Percentiles rank a stretch among this genome's conserved stretches.
These are phyloP conservation scores for Fusarium pseudocircinatum DNA, from an alignment of 2,329 filamentous ascomycete genomes.

Conservation along the genomic window DNA sequence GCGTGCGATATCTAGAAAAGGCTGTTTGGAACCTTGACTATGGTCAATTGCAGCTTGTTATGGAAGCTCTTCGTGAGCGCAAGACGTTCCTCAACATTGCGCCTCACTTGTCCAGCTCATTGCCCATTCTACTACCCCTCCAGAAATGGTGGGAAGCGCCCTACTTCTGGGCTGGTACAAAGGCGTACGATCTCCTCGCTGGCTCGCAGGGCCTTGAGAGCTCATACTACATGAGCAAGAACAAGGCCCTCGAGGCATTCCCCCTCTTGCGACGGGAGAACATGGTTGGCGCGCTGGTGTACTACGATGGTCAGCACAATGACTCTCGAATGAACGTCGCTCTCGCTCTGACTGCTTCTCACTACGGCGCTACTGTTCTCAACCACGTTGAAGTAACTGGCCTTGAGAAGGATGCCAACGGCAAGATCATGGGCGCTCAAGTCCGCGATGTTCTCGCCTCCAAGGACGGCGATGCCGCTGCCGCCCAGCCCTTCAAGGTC, in stretches of 20 bases:
- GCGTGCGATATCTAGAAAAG: conserved; percentile 87
- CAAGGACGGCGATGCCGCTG: conserved; percentile 66
- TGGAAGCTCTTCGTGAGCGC: conserved; percentile 82
- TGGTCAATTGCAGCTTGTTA: conserved; percentile 82
- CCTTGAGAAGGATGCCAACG: conserved; percentile 75
- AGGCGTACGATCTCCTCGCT: conserved; percentile 83
- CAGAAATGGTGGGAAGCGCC: conserved; percentile 87
- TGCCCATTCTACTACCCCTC: conserved; percentile 85
- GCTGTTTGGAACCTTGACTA: conserved; percentile 88
- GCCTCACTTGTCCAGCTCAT: conserved; percentile 81
- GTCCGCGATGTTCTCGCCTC: conserved; percentile 67
- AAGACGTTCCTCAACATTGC: conserved; percentile 86
- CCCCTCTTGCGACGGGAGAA: conserved; percentile 80
- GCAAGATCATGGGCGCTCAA: conserved; percentile 74
- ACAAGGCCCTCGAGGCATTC: conserved; percentile 80
- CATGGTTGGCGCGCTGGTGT: conserved; percentile 81
- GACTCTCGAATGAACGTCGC: conserved; percentile 90
- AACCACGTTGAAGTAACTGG: conserved; percentile 84
- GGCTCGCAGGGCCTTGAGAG: conserved; percentile 84
- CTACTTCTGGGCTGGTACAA: conserved; percentile 76
- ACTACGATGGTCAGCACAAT: conserved; percentile 89
- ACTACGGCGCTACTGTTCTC: conserved; percentile 82
- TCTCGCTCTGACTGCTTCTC: conserved; percentile 79
- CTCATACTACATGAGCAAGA: conserved; percentile 82
- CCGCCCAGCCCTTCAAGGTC: conserved; percentile 67